Base-by-base conservation (phyloP, 148 eudicot species). In the Rhododendron simsii region DNA sequence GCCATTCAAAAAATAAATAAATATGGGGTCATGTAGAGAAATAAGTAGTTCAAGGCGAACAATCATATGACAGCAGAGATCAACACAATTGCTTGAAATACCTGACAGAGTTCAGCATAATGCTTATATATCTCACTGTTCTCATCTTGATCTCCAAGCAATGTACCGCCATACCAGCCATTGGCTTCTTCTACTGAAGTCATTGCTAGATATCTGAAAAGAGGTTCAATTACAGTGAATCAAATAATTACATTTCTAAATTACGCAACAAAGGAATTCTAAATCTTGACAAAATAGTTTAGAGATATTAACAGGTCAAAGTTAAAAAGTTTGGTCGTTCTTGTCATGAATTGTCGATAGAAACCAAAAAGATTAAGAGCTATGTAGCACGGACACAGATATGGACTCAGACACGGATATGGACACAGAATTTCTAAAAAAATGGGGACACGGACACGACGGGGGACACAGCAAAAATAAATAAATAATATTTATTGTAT, bases 91-190 rank as follows among this genome's bases (percentile, higher is more conserved):
- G 26, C 28, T 45, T 9, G 44, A 26, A 59, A 23, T 92, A 97
- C 99, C 98, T 95, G 92, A 86, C 96, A 95, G 57, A 97, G 93
- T 88, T 95, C 92, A 39, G 96, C 96, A 83, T 95, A 98, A 87
- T 95, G 98, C 85, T 87, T 93, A 87, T 95, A 94, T 75, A 94
- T 92, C 87, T 94, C 98, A 81, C 96, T 94, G 88, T 86, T 90
- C 87, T 98, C 98, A 86, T 98, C 99, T 89, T 92, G 95, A 90
- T 95, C 99, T 57, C 98, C 98, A 47, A 98, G 96, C 90, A 98
- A 91, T 63, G 96, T 90, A 84, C 99, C 98, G 73, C 96, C 98
- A 87, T 88, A 98, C 98, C 99, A 98, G 33, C 99, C 96, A 88
- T 91, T 93, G 86, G 91, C 92, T 83, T 95, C 98, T 78, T 95